phyloP scores from a whole-genome alignment of 2,329 filamentous ascomycete species.

The Cercospora nicotianae region DNA sequence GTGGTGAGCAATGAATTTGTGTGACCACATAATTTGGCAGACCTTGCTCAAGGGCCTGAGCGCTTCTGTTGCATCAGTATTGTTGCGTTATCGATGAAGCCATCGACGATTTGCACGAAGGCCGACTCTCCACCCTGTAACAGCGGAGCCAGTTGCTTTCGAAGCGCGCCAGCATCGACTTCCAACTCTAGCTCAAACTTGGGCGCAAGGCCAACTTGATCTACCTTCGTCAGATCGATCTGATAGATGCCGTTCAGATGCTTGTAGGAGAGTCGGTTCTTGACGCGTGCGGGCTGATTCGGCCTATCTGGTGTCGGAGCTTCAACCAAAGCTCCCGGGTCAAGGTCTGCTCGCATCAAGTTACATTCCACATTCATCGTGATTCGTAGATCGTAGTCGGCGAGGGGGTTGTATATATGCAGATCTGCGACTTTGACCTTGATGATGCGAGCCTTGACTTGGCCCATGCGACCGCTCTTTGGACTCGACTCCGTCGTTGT shows the following conservation, averaged over 20 bases:
- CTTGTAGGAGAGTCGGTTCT: constrained; percentile 87
- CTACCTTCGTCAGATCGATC: constrained; percentile 91
- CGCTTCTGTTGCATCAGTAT: constrained; percentile 46
- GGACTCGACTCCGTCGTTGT: constrained; percentile 65
- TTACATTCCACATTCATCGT: constrained; percentile 94
- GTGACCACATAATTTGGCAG: background rate
- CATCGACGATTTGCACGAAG: constrained; percentile 68
- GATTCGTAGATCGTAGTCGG: constrained; percentile 84
- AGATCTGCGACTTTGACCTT: constrained; percentile 80
- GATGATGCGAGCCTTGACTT: constrained; percentile 76
- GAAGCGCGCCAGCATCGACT: constrained; percentile 61
- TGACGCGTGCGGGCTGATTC: constrained; percentile 50
- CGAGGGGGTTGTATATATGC: constrained; percentile 77
- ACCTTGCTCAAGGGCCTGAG: background rate
- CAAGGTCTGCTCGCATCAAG: constrained; percentile 54
- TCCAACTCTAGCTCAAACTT: constrained; percentile 83
- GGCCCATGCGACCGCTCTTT: constrained; percentile 54
- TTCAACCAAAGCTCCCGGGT: constrained; percentile 55
- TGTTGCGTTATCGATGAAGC: constrained; percentile 71
- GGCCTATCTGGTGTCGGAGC: constrained; percentile 49
- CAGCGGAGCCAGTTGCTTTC: constrained; percentile 64
- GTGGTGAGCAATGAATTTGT: background rate
- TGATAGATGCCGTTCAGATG: constrained; percentile 75
- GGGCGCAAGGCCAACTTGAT: constrained; percentile 54
- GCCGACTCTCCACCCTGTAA: constrained; percentile 55